phyloP scores from a whole-genome alignment of 805 yeast genomes.

The Candida palmyrensis region DNA sequence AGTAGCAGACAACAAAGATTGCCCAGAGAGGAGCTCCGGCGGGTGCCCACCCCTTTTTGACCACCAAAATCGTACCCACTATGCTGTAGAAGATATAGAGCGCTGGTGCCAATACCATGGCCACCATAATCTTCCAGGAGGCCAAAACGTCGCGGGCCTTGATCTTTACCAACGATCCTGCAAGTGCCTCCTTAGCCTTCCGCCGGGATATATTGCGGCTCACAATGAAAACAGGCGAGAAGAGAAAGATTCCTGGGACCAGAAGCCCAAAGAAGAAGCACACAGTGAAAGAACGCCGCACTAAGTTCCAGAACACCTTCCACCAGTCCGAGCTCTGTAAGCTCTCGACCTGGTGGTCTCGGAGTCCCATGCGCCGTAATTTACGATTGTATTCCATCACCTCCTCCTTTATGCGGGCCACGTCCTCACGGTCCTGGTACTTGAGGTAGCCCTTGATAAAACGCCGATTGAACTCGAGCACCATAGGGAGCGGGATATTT shows the following conservation, averaged over 20 bases:
- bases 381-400: conserved; percentile 31
- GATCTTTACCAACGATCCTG: conserved; percentile 33
- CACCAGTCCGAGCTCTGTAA: conserved; percentile 18
- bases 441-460: conserved; percentile 32
- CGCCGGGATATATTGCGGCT: conserved; percentile 25
- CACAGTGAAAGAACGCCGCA: conserved; percentile 21
- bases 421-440: conserved; percentile 29
- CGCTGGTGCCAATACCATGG: conserved; percentile 35
- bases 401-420: conserved; percentile 21
- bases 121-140: conserved; percentile 41
- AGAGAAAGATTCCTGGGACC: conserved; percentile 33
- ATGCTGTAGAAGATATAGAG: conserved; percentile 35
- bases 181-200: conserved; percentile 36
- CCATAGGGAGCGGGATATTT: conserved; percentile 34
- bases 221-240: conserved; percentile 35
- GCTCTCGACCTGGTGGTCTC: conserved; percentile 37
- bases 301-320: conserved; percentile 18
- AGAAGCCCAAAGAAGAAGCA: conserved; percentile 26
- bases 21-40: conserved; percentile 9
- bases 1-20: conserved; percentile 27
- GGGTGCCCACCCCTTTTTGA: conserved; percentile 11
- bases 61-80: conserved; percentile 23
- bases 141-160: conserved; percentile 38
- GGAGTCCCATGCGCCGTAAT: conserved; percentile 27
- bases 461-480: conserved; percentile 38